These are phyloP conservation scores for Boletus eberwhitei DNA, from an alignment of 768 basidiomycete species.

Conservation along the genomic window DNA sequence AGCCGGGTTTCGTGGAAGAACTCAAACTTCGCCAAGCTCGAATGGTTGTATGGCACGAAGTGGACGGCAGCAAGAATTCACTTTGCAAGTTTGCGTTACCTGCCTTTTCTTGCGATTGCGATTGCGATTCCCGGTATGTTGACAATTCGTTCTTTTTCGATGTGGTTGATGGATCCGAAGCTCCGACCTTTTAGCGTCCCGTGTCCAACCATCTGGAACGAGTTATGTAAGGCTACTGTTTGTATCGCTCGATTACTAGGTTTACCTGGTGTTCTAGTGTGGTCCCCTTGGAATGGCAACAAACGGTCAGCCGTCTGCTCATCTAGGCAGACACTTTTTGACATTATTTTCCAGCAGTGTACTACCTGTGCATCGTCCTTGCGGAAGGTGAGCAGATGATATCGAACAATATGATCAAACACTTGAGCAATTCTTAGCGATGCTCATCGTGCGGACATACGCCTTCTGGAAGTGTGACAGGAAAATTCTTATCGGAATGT, in stretches of 20 bases:
- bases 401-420: not conserved
- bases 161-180: not conserved
- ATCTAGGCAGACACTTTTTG: not conserved
- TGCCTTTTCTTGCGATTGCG: constrained; percentile 16
- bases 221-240: constrained; percentile 8
- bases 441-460: constrained; percentile 21
- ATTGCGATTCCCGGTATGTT: constrained; percentile 14
- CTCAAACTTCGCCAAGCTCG: constrained; percentile 9
- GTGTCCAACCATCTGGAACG: not conserved
- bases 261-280: constrained; percentile 8
- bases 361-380: constrained; percentile 13
- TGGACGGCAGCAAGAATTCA: constrained; percentile 19
- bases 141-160: not conserved
- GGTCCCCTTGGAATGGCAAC: constrained; percentile 10
- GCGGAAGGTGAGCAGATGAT: constrained; percentile 14
- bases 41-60: constrained; percentile 14
- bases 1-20: not conserved
- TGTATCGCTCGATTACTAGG: not conserved
- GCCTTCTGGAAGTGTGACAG: constrained; percentile 15
- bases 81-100: constrained; percentile 20
- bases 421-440: constrained; percentile 1
- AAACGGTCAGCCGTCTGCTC: not conserved
- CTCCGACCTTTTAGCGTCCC: constrained; percentile 7
- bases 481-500: constrained; percentile 17
- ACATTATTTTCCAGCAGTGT: constrained; percentile 6